phyloP scores from a whole-genome alignment of 2,329 filamentous ascomycete genomes.

The Shiraia sp. region DNA sequence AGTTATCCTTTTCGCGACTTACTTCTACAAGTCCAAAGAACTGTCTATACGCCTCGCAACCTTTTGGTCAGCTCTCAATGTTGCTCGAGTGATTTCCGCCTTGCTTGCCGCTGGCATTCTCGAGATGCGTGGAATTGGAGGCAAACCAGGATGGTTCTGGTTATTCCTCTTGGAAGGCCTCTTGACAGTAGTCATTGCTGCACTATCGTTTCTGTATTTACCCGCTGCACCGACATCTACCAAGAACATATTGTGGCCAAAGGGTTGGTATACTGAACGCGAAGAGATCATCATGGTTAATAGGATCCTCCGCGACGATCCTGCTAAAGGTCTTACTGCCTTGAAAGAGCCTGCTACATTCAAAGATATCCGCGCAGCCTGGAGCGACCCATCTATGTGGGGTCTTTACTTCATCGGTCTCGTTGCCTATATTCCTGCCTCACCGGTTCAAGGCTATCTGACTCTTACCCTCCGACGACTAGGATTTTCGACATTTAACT shows the following conservation, averaged over 20 bases:
- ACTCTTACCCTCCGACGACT: conserved; percentile 45
- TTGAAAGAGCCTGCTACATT: conserved; percentile 58
- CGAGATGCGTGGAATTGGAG: conserved; percentile 53
- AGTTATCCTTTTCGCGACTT: conserved; percentile 68
- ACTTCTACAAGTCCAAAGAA: conserved; percentile 74
- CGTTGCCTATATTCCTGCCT: conserved; percentile 38
- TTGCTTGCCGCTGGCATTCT: conserved; percentile 60
- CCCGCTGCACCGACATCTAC: conserved; percentile 56
- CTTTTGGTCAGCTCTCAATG: conserved; percentile 70
- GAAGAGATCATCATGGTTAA: conserved; percentile 73
- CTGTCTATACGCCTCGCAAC: conserved; percentile 67
- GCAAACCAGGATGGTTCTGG: conserved; percentile 60
- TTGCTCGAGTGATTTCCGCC: conserved; percentile 58
- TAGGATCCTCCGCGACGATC: conserved; percentile 60
- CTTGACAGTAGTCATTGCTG: conserved; percentile 34
- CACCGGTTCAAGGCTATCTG: conserved; percentile 45
- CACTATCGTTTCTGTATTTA: conserved; percentile 39
- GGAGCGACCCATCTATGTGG: conserved; percentile 61
- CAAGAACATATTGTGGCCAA: conserved; percentile 44
- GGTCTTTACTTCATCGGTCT: conserved; percentile 57
- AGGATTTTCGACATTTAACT: conserved; percentile 49
- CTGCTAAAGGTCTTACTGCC: conserved; percentile 60
- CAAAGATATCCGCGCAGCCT: conserved; percentile 53
- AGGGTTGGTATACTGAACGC: conserved; percentile 67
- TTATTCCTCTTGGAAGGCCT: conserved; percentile 51